phyloP scores from a whole-genome alignment of 1,139 yeast species.

The Candida dubliniensis region DNA sequence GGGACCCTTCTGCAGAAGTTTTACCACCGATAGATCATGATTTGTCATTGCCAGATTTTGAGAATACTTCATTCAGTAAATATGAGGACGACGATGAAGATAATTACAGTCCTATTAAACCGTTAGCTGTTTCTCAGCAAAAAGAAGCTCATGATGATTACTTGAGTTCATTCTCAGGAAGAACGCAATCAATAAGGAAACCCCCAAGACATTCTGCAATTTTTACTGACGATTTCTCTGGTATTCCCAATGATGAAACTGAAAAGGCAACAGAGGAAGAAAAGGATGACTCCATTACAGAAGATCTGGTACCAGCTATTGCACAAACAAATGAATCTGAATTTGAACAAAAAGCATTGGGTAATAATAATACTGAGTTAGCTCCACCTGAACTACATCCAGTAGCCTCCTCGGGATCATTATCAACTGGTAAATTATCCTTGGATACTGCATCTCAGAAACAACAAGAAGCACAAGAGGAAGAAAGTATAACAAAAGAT shows the following conservation, averaged over 20 bases:
- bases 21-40: conserved; percentile 11
- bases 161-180: conserved; percentile 28
- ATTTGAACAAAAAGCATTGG: conserved; percentile 3
- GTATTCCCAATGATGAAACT: conserved; percentile 18
- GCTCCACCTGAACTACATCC: conserved; percentile 23
- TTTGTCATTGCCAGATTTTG: conserved; percentile 18
- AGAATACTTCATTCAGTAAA: conserved; percentile 4
- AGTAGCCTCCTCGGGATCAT: conserved; percentile 36
- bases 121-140: conserved; percentile 18
- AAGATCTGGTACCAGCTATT: conserved; percentile 10
- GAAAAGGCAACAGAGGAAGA: conserved; percentile 8
- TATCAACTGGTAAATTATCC: conserved; percentile 40
- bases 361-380: conserved; percentile 1
- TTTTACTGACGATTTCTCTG: conserved; percentile 10
- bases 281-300: conserved; percentile 3
- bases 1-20: conserved; percentile 13
- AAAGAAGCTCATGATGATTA: conserved; percentile 30
- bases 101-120: conserved; percentile 26
- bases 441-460: conserved; percentile 15
- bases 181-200: conserved; percentile 36
- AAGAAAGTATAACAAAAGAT: conserved; percentile 7
- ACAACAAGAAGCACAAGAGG: conserved; percentile 1
- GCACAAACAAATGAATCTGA: conserved; percentile 11
- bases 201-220: conserved; percentile 25
- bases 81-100: conserved; percentile 16